Evolutionary conservation across 1,284 basidiomycete genomes (phyloP), one percentile per base, ranked within the genome.

Genomic region (Ceratobasidium sp.): DNA sequence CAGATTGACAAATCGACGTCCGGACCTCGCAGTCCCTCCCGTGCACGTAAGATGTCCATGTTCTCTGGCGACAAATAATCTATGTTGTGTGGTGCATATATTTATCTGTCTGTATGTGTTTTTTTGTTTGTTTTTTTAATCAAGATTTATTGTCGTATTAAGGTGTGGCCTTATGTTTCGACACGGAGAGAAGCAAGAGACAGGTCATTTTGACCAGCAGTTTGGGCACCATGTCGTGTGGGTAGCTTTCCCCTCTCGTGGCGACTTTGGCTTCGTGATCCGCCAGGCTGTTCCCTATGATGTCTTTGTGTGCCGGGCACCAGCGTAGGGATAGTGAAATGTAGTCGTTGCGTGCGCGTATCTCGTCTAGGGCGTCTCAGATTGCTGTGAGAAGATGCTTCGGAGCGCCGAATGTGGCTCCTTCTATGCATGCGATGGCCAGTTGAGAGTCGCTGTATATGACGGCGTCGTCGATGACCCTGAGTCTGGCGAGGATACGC

Each of bases 291-390:
- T 75, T 74, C 1, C 74, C 73, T 6, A 49, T n/a, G 16, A 67
- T 61, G 14, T 54, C 73, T 28, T 21, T 38, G 23, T 75, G 74
- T 3, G 73, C 74, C 28, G 74, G 73, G 9, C 71, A 28, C 74
- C 74, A 75, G 5, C 23, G 8, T 44, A 44, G 14, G 38, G 4
- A 18, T 3, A 61, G 18, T 16, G 23, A 18, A 7, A 14, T 23
- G 49, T 23, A 12, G 33, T 18, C 36, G 7, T 28, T 33, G 36
- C 12, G 23, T n/a, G 21, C 14, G 12, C 36, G 21, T 36, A 8
- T 58, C 9, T 16, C 36, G 21, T 18, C 21, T 12, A 12, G 21
- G 2, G 36, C 21, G 14, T 36, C 7, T n/a, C 59, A 12, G 12
- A n/a, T 44, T 9, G 33, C 59, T 3, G 9, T 23, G 9, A n/a